Base-by-base conservation (phyloP, 805 yeast species). In the Cyberlindnera mycetangii region DNA sequence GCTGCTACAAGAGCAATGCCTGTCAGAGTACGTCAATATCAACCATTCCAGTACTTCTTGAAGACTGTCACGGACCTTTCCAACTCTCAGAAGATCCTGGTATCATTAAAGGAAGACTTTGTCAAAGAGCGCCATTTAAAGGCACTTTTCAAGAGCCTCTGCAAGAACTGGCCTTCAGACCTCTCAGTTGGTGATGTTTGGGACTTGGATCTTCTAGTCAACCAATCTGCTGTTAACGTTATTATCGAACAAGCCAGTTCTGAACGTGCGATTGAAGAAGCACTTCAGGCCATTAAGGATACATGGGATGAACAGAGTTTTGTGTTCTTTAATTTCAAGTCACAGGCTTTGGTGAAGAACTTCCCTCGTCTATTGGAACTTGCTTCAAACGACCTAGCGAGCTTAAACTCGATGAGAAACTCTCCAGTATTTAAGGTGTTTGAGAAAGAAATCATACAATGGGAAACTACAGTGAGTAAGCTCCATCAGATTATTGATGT, bases 71-170 rank as follows among this genome's bases (percentile, higher is more conserved):
- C 75, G 37, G 59, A 60, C 2, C 32, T 58, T 1, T 47, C 56
- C 9, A 34, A 31, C 11, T 52, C 59, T 2, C 62, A 59, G 38
- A 54, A 53, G 31, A 54, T 71, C 36, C 52, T 75, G 12, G 65
- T 70, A 44, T 55, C 71, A 22, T 62, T 88, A 44, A 76, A 74
- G 44, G 74, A 80, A 4, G 83, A 74, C 0, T 72, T 79, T 0
- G 61, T 90, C 49, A 75, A 75, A 42, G 72, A 71, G 0, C 69
- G 89, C 18, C 97, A 90, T 56, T 81, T 96, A 89, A 65, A 65
- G 15, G 49, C 55, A 9, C 59, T 83, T 2, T 76, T 75, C 50
- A 49, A 59, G 11, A 60, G 56, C 11, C 47, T 72, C 18, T 69
- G 60, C 0, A 48, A 39, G 6, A 17, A 16, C 1, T 41, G 42